phyloP scores from a whole-genome alignment of 805 yeast species.

The Candida multigemmis region DNA sequence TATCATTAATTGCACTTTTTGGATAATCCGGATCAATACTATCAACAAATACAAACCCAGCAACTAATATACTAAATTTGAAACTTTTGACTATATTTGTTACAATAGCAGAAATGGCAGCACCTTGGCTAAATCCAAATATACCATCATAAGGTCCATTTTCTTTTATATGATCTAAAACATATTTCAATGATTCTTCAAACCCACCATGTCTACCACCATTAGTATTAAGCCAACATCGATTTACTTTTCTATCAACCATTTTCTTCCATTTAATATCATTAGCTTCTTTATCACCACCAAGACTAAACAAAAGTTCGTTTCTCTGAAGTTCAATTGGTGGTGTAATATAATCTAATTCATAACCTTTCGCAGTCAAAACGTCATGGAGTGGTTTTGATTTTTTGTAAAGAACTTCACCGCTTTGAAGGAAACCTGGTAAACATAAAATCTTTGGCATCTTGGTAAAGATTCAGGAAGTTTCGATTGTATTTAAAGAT shows the following conservation, averaged over 20 bases:
- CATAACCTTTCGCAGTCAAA: conserved; percentile 15
- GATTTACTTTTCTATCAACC: conserved; percentile 15
- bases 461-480: no score
- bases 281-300: conserved; percentile 14
- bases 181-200: conserved; percentile 14
- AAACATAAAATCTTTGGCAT: conserved; percentile 12
- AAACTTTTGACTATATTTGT: conserved; percentile 15
- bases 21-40: conserved; percentile 8
- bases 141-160: conserved; percentile 36
- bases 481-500: no score
- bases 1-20: conserved; percentile 8
- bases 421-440: conserved; percentile 32
- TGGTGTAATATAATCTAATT: conserved; percentile 27
- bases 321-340: conserved; percentile 13
- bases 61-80: conserved; percentile 17
- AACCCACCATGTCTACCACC: conserved; percentile 15
- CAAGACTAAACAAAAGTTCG: conserved; percentile 20
- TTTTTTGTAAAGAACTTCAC: conserved; percentile 21
- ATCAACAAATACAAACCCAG: conserved; percentile 27
- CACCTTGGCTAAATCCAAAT: conserved; percentile 36
- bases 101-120: conserved; percentile 24
- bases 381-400: conserved; percentile 20
- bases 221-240: conserved; percentile 22
- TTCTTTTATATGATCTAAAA: conserved; percentile 16
- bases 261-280: conserved; percentile 20